These are phyloP conservation scores for Sporothrix schenckii DNA, from an alignment of 2,329 filamentous ascomycete genomes.

Conservation along the genomic window DNA sequence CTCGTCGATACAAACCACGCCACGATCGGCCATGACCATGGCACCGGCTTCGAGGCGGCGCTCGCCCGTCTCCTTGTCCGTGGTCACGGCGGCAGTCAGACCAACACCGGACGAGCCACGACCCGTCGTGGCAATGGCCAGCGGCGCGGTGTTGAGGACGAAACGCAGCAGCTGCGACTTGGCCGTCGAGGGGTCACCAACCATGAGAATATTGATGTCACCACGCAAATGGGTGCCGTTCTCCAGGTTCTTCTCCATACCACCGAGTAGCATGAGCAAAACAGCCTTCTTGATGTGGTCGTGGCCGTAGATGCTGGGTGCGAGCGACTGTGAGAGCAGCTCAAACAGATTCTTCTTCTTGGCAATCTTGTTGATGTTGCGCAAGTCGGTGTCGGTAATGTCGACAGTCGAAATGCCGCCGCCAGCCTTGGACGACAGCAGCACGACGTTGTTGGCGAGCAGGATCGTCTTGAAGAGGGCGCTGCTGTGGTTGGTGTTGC, in stretches of 20 bases:
- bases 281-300: slow-evolving; percentile 98
- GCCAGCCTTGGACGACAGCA: slow-evolving; percentile 93
- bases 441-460: slow-evolving; percentile 90
- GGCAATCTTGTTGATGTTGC: slow-evolving; percentile 96
- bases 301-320: slow-evolving; percentile 95
- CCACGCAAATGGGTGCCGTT: slow-evolving; percentile 97
- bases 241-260: slow-evolving; percentile 97
- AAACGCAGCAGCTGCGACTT: slow-evolving; percentile 98
- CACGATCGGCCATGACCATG: slow-evolving; percentile 96
- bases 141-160: slow-evolving; percentile 91
- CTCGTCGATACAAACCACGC: slow-evolving; percentile 98
- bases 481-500: slow-evolving; percentile 87
- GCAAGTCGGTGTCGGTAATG: slow-evolving; percentile 95
- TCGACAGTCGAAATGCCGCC: slow-evolving; percentile 88
- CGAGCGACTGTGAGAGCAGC: slow-evolving; percentile 87
- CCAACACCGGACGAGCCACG: slow-evolving; percentile 96
- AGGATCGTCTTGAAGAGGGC: slow-evolving; percentile 94
- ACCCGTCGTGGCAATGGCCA: slow-evolving; percentile 96
- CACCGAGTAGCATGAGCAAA: slow-evolving; percentile 88
- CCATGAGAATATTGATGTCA: slow-evolving; percentile 99
- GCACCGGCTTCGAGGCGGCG: slow-evolving; percentile 93
- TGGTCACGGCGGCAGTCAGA: slow-evolving; percentile 93
- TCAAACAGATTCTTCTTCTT: slow-evolving; percentile 96
- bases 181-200: slow-evolving; percentile 95
- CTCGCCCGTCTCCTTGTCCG: slow-evolving; percentile 96